A percentile compares a stretch with the other conserved stretches of the same genome.
Evolutionary conservation across 2,329 filamentous ascomycete genomes (phyloP).

Genomic region (Fusarium praegraminearum): DNA sequence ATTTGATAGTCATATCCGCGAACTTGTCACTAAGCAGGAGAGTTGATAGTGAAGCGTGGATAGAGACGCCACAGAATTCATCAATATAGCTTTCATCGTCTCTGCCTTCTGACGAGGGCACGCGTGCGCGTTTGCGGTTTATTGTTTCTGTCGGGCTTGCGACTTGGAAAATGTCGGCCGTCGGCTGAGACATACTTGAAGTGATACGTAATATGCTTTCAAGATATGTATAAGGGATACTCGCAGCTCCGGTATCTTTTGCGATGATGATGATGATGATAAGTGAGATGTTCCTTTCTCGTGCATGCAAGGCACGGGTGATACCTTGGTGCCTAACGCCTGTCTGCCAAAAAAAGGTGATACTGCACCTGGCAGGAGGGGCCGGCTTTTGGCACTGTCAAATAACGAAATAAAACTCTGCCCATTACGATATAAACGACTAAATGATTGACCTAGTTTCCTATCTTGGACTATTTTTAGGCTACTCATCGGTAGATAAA

Average conservation of each 20-base stretch:
- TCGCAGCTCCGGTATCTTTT: neutral
- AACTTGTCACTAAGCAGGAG: slow-evolving; percentile 39
- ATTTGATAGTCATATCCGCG: slow-evolving; percentile 52
- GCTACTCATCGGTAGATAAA: neutral
- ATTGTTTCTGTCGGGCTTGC: neutral
- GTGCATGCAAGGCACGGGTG: too few species aligned
- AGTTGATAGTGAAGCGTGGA: neutral
- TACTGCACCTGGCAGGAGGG: too few species aligned
- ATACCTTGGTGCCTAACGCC: too few species aligned
- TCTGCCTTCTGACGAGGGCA: neutral
- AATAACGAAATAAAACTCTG: too few species aligned
- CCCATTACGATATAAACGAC: too few species aligned
- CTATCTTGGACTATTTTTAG: neutral
- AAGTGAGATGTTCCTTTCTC: too few species aligned
- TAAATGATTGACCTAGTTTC: neutral
- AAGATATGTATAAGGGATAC: neutral
- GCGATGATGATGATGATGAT: too few species aligned
- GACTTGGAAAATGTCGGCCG: neutral
- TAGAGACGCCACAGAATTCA: neutral
- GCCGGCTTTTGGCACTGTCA: too few species aligned
- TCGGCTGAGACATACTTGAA: neutral
- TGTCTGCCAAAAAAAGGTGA: too few species aligned
- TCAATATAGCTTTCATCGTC: neutral
- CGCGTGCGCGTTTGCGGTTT: neutral
- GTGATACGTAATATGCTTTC: too few species aligned